Base-by-base conservation (phyloP, 345 rosid species). In the Lenwebbia sp. region DNA sequence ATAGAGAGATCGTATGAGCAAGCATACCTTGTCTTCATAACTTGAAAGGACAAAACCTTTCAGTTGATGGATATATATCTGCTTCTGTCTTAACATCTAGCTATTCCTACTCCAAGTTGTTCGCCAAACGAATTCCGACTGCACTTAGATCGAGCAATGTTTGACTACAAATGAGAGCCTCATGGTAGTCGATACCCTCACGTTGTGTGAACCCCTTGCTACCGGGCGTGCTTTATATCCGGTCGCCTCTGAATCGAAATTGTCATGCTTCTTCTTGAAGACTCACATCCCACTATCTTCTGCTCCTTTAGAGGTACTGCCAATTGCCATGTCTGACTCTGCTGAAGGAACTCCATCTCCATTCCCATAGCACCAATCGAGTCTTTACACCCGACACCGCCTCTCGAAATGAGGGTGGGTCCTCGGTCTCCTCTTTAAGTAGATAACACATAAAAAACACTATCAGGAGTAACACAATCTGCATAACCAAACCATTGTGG, bases 251-350 rank as follows among this genome's bases (percentile, higher is more conserved):
- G n/a, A 60, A 13, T 15, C 28, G 37, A 19, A 60, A 60, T 60
- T 60, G 13, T 60, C 37, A 1, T 13, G 10, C 74, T 60, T 60
- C 9, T 60, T 60, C 74, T 60, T 28, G 40, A 7, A 60, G 17
- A 28, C 33, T 2, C 37, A 60, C 5, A 60, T 0, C 2, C 2
- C 30, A 0, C 13, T 13, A 6, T 58, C 7, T 53, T 53, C 26
- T 13, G 2, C 0, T 41, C 37, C 74, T 13, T 60, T 60, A 15
- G 15, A n/a, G 10, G 37, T n/a, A 60, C 10, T 60, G 28, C 21
- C 3, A 13, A 60, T 0, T 28, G 74, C 28, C 30, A 13, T n/a
- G 70, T 60, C 19, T 28, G 6, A 15, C 8, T 60, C 74, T n/a
- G 12, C 37, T 28, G 26, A 13, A 6, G 37, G 37, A n/a, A 60